These are phyloP conservation scores for Talaromyces thailandensis DNA, from an alignment of 495 filamentous ascomycete species.

Conservation along the genomic window DNA sequence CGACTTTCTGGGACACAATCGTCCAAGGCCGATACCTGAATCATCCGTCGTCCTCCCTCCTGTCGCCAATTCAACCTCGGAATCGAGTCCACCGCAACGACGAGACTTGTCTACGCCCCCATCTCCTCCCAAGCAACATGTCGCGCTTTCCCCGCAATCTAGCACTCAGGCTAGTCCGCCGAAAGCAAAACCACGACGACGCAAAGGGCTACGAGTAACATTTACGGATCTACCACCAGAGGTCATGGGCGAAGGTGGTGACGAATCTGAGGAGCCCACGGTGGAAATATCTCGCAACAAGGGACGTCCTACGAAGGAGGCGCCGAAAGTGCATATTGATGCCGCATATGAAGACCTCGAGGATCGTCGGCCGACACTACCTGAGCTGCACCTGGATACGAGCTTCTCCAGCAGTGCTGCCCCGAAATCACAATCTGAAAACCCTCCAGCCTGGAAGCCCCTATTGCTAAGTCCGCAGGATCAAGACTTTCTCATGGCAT, in stretches of 20 bases:
- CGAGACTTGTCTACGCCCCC: slow-evolving; percentile 15
- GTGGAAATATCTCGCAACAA: slow-evolving; percentile 54
- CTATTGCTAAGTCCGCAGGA: slow-evolving; percentile 25
- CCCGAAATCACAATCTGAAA: slow-evolving; percentile 9
- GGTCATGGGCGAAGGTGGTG: slow-evolving; percentile 79
- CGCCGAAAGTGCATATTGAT: slow-evolving; percentile 1
- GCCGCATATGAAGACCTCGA: slow-evolving; percentile 7
- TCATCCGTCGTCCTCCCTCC: background rate
- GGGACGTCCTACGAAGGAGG: slow-evolving; percentile 31
- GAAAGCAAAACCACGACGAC: slow-evolving; percentile 27
- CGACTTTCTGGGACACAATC: slow-evolving; percentile 33
- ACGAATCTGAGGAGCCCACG: slow-evolving; percentile 63
- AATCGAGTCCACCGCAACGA: slow-evolving; percentile 10
- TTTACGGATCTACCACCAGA: slow-evolving; percentile 61
- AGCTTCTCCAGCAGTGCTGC: slow-evolving; percentile 20
- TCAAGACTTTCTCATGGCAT: slow-evolving; percentile 28
- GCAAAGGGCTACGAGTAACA: slow-evolving; percentile 59
- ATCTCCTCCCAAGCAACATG: slow-evolving; percentile 7
- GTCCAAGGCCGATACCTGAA: slow-evolving; percentile 14
- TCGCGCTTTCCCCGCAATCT: slow-evolving; percentile 8
- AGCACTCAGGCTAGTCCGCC: slow-evolving; percentile 9
- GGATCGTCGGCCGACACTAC: slow-evolving; percentile 8
- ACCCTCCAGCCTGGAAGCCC: slow-evolving; percentile 15
- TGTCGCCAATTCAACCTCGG: background rate
- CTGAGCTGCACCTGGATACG: slow-evolving; percentile 30